phyloP scores from a whole-genome alignment of 2,329 filamentous ascomycete species.

The Thermothelomyces thermophilus region DNA sequence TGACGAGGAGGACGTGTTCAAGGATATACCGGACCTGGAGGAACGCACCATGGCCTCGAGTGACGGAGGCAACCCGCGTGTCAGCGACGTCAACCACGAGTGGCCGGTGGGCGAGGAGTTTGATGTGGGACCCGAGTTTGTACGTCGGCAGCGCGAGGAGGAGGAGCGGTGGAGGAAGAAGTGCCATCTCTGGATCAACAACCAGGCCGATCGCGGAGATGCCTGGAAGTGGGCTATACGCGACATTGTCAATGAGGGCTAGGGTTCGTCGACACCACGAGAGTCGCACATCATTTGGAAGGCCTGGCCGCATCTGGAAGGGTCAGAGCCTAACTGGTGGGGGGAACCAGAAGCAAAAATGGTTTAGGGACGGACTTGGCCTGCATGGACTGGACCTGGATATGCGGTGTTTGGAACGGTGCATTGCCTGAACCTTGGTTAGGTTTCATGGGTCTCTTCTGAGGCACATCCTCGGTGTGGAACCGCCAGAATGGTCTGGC shows the following conservation, averaged over 20 bases:
- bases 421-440: background rate
- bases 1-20: constrained; percentile 89
- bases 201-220: constrained; percentile 48
- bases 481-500: background rate
- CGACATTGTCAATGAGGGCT: constrained; percentile 42
- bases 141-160: constrained; percentile 81
- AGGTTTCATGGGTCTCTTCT: background rate
- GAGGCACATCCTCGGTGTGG: too few species aligned
- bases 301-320: too few species aligned
- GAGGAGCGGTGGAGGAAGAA: constrained; percentile 86
- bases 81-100: constrained; percentile 62
- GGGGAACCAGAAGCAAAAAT: background rate
- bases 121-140: constrained; percentile 91
- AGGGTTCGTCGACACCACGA: background rate
- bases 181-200: constrained; percentile 73
- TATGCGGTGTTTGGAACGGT: background rate
- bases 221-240: constrained; percentile 74
- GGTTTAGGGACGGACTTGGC: background rate
- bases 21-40: constrained; percentile 86
- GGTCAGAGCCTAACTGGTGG: too few species aligned
- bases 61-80: constrained; percentile 43
- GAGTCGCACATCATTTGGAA: background rate
- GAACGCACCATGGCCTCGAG: constrained; percentile 52
- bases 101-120: constrained; percentile 94
- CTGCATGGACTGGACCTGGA: background rate